Evolutionary conservation across 305 asterid species (phyloP).

Genomic region (Solanum hybrid): DNA sequence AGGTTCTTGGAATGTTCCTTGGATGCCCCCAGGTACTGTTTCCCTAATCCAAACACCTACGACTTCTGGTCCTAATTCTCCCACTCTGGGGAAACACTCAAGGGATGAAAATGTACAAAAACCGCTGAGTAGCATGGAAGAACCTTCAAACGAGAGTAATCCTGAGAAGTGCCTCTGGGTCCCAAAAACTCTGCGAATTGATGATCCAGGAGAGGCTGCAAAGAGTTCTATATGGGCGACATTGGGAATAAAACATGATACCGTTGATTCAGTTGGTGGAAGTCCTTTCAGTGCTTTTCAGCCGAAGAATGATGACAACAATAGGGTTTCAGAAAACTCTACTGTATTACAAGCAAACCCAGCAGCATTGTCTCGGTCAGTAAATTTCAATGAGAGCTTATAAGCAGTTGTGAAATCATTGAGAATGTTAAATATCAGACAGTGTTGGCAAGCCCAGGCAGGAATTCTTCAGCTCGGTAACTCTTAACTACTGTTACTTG

Average conservation of each 20-base stretch:
- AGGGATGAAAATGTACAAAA: slow-evolving; percentile 47
- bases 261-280: slow-evolving; percentile 25
- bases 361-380: slow-evolving; percentile 73
- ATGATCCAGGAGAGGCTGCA: slow-evolving; percentile 70
- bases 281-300: slow-evolving; percentile 54
- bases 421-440: not conserved
- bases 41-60: slow-evolving; percentile 19
- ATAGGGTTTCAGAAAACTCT: slow-evolving; percentile 33
- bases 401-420: slow-evolving; percentile 11
- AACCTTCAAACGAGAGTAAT: slow-evolving; percentile 22
- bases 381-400: slow-evolving; percentile 63
- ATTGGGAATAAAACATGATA: slow-evolving; percentile 50
- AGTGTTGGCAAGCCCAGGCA: not conserved
- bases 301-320: slow-evolving; percentile 31
- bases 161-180: slow-evolving; percentile 55
- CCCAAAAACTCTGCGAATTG: slow-evolving; percentile 64
- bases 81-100: slow-evolving; percentile 69
- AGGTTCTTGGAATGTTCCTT: slow-evolving; percentile 45
- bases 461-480: not conserved
- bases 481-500: not conserved
- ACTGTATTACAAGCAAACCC: slow-evolving; percentile 84
- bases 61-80: slow-evolving; percentile 42
- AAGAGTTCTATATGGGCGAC: slow-evolving; percentile 76
- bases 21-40: slow-evolving; percentile 25
- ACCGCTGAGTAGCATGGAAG: slow-evolving; percentile 9